These are phyloP conservation scores for Marchantia polymorpha DNA, from an alignment of 225 moss, liverwort and hornwort genomes.

Conservation along the genomic window DNA sequence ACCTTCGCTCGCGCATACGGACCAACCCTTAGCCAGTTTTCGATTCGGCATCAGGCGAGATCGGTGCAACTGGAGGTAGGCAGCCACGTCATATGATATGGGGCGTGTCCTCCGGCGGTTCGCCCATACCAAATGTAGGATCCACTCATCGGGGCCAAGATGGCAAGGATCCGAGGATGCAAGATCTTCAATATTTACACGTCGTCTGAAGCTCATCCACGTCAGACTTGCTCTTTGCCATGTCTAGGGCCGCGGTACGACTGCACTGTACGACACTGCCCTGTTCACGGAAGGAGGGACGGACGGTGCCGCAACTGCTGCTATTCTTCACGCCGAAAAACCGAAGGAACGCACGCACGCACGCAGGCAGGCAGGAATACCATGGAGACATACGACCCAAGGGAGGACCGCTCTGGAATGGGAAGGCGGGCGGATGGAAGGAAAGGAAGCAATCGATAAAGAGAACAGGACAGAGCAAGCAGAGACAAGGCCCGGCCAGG, in stretches of 20 bases:
- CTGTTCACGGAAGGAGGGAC: neutral
- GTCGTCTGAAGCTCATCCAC: neutral
- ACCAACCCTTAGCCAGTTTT: constrained; percentile 3
- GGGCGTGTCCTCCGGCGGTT: neutral
- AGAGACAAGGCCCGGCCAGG: too few species aligned
- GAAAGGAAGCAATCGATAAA: too few species aligned
- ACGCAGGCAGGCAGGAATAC: neutral
- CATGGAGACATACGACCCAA: too few species aligned
- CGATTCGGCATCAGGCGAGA: neutral
- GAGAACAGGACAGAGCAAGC: too few species aligned
- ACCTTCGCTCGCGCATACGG: neutral
- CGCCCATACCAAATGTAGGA: neutral
- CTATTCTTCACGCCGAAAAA: neutral
- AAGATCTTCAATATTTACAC: neutral
- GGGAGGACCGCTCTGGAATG: too few species aligned
- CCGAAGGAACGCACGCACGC: neutral
- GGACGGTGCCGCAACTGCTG: neutral
- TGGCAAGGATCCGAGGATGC: neutral
- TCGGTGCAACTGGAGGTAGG: neutral
- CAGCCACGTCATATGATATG: constrained; percentile 5
- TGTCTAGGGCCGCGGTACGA: neutral
- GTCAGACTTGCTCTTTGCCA: neutral
- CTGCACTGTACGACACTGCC: too few species aligned
- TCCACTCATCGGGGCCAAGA: neutral
- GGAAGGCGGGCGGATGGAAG: too few species aligned